Conservation (phyloP, 331 rosid genomes). For the Malus hybrid region DNA sequence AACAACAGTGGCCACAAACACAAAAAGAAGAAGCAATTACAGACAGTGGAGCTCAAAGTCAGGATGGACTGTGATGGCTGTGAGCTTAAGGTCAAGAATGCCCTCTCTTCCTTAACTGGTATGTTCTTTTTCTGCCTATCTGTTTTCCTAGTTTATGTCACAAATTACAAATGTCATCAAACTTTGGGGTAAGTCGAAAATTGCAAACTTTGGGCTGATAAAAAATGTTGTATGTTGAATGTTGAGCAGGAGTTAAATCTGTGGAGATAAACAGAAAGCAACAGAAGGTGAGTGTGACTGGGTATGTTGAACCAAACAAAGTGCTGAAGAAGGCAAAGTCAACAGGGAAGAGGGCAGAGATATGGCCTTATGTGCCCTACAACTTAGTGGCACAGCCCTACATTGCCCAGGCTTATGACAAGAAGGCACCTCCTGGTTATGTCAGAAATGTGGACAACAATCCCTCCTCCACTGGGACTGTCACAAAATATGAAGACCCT, state of each 20-base stretch:
- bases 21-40: slow-evolving; percentile 64
- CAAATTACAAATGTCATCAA: not conserved
- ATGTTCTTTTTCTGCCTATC: not conserved
- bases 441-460: slow-evolving; percentile 63
- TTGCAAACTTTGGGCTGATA: not conserved
- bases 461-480: slow-evolving; percentile 35
- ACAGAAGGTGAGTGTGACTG: slow-evolving; percentile 84
- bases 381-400: slow-evolving; percentile 79
- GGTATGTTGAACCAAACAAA: slow-evolving; percentile 77
- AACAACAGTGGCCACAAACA: slow-evolving; percentile 44
- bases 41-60: slow-evolving; percentile 85
- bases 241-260: slow-evolving; percentile 63
- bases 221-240: not conserved
- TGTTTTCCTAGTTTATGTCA: not conserved
- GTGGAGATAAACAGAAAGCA: slow-evolving; percentile 93
- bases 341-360: slow-evolving; percentile 83
- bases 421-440: slow-evolving; percentile 93
- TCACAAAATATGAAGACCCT: slow-evolving; percentile 72
- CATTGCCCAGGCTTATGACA: slow-evolving; percentile 70
- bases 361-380: slow-evolving; percentile 98
- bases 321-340: slow-evolving; percentile 90
- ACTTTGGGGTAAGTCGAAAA: too few species aligned
- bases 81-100: slow-evolving; percentile 87
- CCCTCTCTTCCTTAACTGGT: slow-evolving; percentile 81
- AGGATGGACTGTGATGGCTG: slow-evolving; percentile 99